Evolutionary conservation across 352 stramenopile species (phyloP).

Genomic region (Globisporangium polare): DNA sequence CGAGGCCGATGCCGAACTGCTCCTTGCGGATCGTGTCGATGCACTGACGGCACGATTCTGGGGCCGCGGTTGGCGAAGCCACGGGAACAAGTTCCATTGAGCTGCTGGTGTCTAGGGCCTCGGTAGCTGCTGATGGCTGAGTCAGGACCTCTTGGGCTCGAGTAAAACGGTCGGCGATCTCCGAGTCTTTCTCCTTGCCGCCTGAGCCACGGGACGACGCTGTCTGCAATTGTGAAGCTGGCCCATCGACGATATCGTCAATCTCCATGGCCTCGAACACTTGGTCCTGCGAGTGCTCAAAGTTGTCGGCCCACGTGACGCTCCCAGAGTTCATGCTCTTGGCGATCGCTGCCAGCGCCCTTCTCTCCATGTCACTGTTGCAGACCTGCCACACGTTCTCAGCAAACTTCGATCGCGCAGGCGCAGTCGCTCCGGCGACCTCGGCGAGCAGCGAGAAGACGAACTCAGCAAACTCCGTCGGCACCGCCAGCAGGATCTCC

Average conservation of each 20-base stretch:
- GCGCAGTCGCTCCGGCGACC: slow-evolving; percentile 7
- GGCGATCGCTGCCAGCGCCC: slow-evolving; percentile 22
- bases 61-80: background rate
- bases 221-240: background rate
- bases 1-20: slow-evolving; percentile 76
- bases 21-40: slow-evolving; percentile 62
- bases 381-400: slow-evolving; percentile 32
- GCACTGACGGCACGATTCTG: slow-evolving; percentile 38
- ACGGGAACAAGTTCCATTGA: background rate
- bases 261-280: background rate
- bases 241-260: background rate
- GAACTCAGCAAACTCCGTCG: slow-evolving; percentile 50
- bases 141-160: background rate
- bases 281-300: background rate
- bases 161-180: slow-evolving; percentile 13
- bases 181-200: background rate
- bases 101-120: background rate
- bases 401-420: slow-evolving; percentile 19
- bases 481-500: slow-evolving; percentile 48
- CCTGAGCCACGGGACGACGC: background rate
- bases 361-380: slow-evolving; percentile 27
- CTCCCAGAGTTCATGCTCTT: slow-evolving; percentile 2
- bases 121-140: background rate
- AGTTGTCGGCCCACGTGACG: slow-evolving; percentile 3
- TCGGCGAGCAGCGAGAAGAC: slow-evolving; percentile 35